These are phyloP conservation scores for Inonotus hispidus DNA, from an alignment of 1,284 basidiomycete genomes.

Conservation along the genomic window DNA sequence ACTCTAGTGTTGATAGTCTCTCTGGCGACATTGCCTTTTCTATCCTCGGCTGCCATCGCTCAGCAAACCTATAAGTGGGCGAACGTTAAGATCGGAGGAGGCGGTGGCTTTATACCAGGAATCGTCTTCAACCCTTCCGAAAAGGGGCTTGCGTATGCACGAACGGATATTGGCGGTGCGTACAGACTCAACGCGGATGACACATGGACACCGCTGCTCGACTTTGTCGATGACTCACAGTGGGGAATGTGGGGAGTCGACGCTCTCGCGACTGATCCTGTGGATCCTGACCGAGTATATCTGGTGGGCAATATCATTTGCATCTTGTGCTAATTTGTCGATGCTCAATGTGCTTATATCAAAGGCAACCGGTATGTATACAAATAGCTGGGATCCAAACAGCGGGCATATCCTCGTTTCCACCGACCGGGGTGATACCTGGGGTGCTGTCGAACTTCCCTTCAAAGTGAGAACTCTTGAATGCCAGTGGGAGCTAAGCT, in stretches of 20 bases:
- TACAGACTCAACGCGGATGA: slow-evolving; percentile 59
- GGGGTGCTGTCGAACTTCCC: slow-evolving; percentile 43
- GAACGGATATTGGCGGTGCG: slow-evolving; percentile 63
- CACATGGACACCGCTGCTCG: slow-evolving; percentile 54
- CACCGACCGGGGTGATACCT: slow-evolving; percentile 50
- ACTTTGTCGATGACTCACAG: slow-evolving; percentile 48
- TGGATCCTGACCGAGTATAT: slow-evolving; percentile 50
- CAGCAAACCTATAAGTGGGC: slow-evolving; percentile 56
- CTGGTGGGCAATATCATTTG: slow-evolving; percentile 29
- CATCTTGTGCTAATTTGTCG: neutral
- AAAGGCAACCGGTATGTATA: slow-evolving; percentile 60
- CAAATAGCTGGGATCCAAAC: slow-evolving; percentile 60
- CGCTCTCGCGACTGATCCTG: slow-evolving; percentile 57
- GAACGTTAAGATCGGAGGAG: slow-evolving; percentile 54
- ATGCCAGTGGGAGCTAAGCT: slow-evolving; percentile 24
- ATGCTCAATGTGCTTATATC: neutral
- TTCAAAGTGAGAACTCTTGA: slow-evolving; percentile 45
- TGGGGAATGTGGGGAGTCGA: slow-evolving; percentile 67
- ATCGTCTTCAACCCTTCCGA: slow-evolving; percentile 55
- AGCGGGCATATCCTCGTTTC: slow-evolving; percentile 63
- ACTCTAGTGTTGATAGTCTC: neutral
- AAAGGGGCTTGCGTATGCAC: slow-evolving; percentile 57
- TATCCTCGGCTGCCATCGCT: slow-evolving; percentile 29
- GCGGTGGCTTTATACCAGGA: slow-evolving; percentile 46
- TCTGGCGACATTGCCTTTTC: slow-evolving; percentile 1